Evolutionary conservation across 2,329 filamentous ascomycete species (phyloP), one percentile per base, ranked within the genome.

Genomic region (Xylariaceae sp.): DNA sequence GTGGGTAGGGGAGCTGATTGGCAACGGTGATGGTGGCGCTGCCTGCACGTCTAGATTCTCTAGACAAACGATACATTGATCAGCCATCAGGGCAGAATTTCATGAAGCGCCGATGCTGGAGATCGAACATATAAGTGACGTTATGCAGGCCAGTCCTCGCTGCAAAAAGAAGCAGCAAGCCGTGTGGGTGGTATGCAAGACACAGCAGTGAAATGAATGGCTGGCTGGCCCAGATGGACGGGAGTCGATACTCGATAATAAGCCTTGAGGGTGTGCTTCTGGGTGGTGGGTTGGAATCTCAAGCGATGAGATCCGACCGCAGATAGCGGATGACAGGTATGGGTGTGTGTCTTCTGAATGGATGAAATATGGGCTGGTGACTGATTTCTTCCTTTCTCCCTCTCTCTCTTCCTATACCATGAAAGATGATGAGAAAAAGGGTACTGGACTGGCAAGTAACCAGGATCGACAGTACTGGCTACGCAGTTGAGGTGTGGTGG

Each of bases 41-140:
- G 50, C 49, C 47, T 56, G 53, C 38, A 53, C 53, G 57, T 64
- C 65, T 57, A 83, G 68, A 60, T 73, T 74, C 59, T 83, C 80
- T 61, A 83, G 72, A 72, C 80, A 84, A 66, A 83, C 79, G 65
- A 83, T 83, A 68, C 79, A 83, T 70, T 82, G 78, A 66, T 84
- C 80, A 67, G 78, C 72, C 68, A 72, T 72, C 51, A 55, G 61
- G 55, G 51, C 52, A 57, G 49, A 50, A 54, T 56, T 54, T 61
- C 53, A 61, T 61, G 43, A 52, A 56, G 44, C 48, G 51, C 38
- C 42, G 45, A 45, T 52, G 51, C 52, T 53, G 56, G 45, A 55
- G 57, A 56, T 54, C 56, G 56, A 58, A 62, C 57, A 56, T 60
- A 61, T 59, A 58, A 61, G 50, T 55, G 47, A 59, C 22, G 50